phyloP scores from a whole-genome alignment of 192 early-diverging fungal species.

The Chytriomyces sp. region DNA sequence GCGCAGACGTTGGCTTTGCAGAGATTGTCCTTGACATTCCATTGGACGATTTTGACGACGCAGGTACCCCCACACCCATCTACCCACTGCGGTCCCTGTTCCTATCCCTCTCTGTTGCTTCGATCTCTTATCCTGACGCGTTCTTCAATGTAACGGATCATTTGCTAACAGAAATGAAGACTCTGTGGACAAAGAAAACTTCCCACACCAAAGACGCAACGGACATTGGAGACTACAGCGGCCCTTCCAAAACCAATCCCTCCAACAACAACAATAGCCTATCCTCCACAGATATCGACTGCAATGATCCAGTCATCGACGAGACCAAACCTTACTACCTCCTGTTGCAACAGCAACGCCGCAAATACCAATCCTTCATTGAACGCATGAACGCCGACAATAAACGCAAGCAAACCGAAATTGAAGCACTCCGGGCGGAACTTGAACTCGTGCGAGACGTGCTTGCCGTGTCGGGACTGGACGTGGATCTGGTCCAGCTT shows the following conservation, averaged over 20 bases:
- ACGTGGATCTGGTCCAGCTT: conserved; percentile 45
- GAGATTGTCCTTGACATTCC: conserved; percentile 14
- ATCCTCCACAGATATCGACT: not conserved
- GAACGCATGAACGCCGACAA: conserved; percentile 49
- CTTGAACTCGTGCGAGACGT: conserved; percentile 44
- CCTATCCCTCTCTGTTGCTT: too few relatives aligned
- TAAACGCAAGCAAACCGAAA: conserved; percentile 50
- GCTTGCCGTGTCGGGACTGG: conserved; percentile 38
- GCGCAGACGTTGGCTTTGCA: conserved; percentile 24
- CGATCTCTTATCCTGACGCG: too few relatives aligned
- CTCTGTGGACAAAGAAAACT: conserved; percentile 21
- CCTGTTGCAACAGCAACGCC: conserved; percentile 47
- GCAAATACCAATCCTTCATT: conserved; percentile 50
- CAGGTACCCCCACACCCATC: not conserved
- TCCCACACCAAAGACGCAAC: not conserved
- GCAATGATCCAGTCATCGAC: conserved; percentile 13
- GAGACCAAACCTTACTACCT: conserved; percentile 39
- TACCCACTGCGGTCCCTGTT: not conserved
- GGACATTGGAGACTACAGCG: not conserved
- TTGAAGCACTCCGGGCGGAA: conserved; percentile 48
- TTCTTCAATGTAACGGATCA: too few relatives aligned
- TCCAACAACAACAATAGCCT: conserved; percentile 9
- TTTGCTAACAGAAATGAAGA: conserved; percentile 20
- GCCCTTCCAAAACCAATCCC: not conserved
- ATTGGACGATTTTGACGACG: conserved; percentile 10